phyloP scores from a whole-genome alignment of 2,329 filamentous ascomycete genomes.

The Rachicladosporium sp. region DNA sequence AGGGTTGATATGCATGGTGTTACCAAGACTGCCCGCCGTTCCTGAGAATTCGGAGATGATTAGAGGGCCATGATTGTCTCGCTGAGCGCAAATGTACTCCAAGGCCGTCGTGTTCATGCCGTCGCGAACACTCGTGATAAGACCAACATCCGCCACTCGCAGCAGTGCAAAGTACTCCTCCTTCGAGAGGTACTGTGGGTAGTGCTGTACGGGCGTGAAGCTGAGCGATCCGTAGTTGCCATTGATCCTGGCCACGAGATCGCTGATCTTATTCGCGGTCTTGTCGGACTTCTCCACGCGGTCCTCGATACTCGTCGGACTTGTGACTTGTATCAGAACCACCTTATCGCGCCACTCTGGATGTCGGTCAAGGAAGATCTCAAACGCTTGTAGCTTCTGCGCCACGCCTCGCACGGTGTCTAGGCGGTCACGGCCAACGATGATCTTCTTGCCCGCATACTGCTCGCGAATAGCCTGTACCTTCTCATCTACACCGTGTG shows the following conservation, averaged over 20 bases:
- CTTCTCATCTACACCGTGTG: conserved; percentile 56
- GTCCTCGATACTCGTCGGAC: conserved; percentile 58
- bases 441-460: conserved; percentile 85
- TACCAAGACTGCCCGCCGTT: conserved; percentile 71
- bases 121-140: conserved; percentile 91
- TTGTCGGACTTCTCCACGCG: conserved; percentile 61
- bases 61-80: conserved; percentile 71
- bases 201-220: conserved; percentile 86
- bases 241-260: conserved; percentile 84
- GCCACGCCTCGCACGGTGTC: conserved; percentile 86
- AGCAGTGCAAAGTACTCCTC: conserved; percentile 94
- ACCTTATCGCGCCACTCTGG: conserved; percentile 88
- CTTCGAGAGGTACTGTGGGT: conserved; percentile 78
- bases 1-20: conserved; percentile 91
- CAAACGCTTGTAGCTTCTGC: conserved; percentile 93
- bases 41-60: conserved; percentile 96
- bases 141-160: conserved; percentile 74
- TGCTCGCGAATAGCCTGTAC: conserved; percentile 59
- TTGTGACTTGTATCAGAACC: conserved; percentile 89
- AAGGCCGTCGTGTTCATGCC: conserved; percentile 97
- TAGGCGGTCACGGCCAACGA: conserved; percentile 85
- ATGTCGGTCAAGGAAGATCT: conserved; percentile 79
- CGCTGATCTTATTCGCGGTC: conserved; percentile 77
- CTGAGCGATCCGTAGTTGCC: conserved; percentile 77
- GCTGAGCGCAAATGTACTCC: conserved; percentile 88